Percentiles rank a stretch among this genome's conserved stretches.
These are phyloP conservation scores for Chlorencoelia australis DNA, from an alignment of 2,329 filamentous ascomycete genomes.

Conservation along the genomic window DNA sequence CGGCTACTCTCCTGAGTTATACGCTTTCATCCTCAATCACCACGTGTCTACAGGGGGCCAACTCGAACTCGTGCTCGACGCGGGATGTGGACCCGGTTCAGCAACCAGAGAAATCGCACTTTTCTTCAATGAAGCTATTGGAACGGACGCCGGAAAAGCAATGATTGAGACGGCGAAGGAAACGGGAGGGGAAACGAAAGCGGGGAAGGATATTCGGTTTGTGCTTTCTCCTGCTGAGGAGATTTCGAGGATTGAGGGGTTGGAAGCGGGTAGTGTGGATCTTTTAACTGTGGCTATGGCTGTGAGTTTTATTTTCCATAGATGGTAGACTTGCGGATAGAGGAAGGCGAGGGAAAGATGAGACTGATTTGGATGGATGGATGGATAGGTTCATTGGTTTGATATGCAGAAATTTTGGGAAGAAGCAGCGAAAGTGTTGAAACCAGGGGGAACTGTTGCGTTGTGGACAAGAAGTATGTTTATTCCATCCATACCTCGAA, in stretches of 20 bases:
- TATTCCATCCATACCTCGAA: too few species aligned
- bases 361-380: conserved; percentile 11
- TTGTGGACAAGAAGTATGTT: conserved; percentile 30
- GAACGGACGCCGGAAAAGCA: conserved; percentile 20
- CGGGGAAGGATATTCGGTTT: conserved; percentile 15
- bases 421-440: conserved; percentile 34
- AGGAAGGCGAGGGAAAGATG: conserved; percentile 11
- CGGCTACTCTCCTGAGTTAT: conserved; percentile 13
- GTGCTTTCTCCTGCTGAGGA: conserved; percentile 19
- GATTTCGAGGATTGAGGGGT: conserved; percentile 12
- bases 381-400: conserved; percentile 38
- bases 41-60: conserved; percentile 18
- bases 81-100: conserved; percentile 26
- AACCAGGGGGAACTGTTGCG: conserved; percentile 38
- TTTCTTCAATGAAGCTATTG: conserved; percentile 20
- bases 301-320: conserved; percentile 9
- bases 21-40: conserved; percentile 16
- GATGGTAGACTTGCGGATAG: conserved; percentile 8
- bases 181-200: conserved; percentile 17
- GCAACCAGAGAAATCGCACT: conserved; percentile 22
- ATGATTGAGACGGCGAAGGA: conserved; percentile 23
- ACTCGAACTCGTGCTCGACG: conserved; percentile 20
- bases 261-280: conserved; percentile 19
- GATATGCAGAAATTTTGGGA: conserved; percentile 37
- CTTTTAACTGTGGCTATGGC: conserved; percentile 21